A percentile compares a stretch with the other conserved stretches of the same genome.
Conservation (phyloP, 257 asterid genomes). For the Capsicum chinense region DNA sequence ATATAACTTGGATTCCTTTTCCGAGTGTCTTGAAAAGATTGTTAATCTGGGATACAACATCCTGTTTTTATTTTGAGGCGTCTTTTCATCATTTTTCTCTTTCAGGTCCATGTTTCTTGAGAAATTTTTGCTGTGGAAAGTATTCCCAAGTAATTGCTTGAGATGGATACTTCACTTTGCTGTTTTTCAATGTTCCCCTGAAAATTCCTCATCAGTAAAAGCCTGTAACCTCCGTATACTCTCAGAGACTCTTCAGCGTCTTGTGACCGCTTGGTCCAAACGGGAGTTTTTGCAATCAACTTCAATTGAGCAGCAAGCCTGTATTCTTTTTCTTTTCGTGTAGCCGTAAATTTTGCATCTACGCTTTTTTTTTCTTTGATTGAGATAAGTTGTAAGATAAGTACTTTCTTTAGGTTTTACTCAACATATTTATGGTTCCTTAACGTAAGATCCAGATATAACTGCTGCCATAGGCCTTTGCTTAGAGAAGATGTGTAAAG, state of each 20-base stretch:
- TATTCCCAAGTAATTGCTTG: constrained; percentile 82
- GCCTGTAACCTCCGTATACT: constrained; percentile 54
- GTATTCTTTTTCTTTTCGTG: constrained; percentile 55
- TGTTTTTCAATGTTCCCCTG: constrained; percentile 77
- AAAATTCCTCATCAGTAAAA: constrained; percentile 39
- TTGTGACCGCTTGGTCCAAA: constrained; percentile 79
- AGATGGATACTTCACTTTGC: constrained; percentile 96
- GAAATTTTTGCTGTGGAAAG: constrained; percentile 90
- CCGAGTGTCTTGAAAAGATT: constrained; percentile 21
- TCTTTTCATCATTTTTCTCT: constrained; percentile 32
- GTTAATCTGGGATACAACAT: background rate
- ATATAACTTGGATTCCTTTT: constrained; percentile 20
- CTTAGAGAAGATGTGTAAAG: constrained; percentile 89
- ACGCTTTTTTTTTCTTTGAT: background rate
- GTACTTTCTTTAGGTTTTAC: constrained; percentile 9
- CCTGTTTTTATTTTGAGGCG: background rate
- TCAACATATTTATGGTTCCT: constrained; percentile 39
- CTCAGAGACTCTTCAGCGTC: constrained; percentile 71
- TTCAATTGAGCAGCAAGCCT: constrained; percentile 86
- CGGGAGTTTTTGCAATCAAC: constrained; percentile 88
- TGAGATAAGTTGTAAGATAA: background rate
- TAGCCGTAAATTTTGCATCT: constrained; percentile 22
- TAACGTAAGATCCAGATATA: constrained; percentile 62
- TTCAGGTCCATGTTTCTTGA: constrained; percentile 83
- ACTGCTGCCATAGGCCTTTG: constrained; percentile 97